These are phyloP conservation scores for Erythrobasidium yunnanense DNA, from an alignment of 768 basidiomycete genomes.

Conservation along the genomic window DNA sequence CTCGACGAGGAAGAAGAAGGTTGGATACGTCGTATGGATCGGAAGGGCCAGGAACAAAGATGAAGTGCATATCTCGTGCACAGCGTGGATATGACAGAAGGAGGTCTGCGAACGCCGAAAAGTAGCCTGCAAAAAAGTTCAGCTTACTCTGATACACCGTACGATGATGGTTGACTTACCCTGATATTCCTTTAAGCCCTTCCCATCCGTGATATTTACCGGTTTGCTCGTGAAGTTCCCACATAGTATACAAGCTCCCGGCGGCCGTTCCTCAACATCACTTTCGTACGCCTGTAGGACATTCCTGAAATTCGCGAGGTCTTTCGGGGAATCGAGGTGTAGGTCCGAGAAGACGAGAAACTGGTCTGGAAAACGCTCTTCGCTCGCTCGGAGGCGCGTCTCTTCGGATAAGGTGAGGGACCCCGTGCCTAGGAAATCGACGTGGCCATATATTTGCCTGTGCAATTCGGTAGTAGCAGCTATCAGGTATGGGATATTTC, in stretches of 20 bases:
- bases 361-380: background rate
- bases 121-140: constrained; percentile 53
- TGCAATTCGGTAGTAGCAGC: background rate
- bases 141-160: constrained; percentile 68
- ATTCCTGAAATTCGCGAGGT: constrained; percentile 63
- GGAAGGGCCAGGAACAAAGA: constrained; percentile 86
- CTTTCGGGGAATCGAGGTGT: constrained; percentile 81
- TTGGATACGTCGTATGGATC: constrained; percentile 71
- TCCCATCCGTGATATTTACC: constrained; percentile 59
- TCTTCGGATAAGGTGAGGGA: constrained; percentile 82
- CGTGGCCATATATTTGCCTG: constrained; percentile 67
- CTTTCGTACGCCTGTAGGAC: constrained; percentile 72
- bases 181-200: constrained; percentile 72
- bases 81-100: constrained; percentile 70
- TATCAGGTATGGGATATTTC: background rate
- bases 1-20: constrained; percentile 60
- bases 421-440: constrained; percentile 93
- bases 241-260: constrained; percentile 79
- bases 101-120: constrained; percentile 73
- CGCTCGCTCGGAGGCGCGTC: constrained; percentile 40
- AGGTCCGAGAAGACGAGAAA: constrained; percentile 90
- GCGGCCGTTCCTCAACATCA: constrained; percentile 73
- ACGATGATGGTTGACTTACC: constrained; percentile 48
- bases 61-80: constrained; percentile 68
- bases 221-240: constrained; percentile 86